A percentile compares a stretch with the other conserved stretches of the same genome.
Conservation (phyloP, 192 early-diverging fungal genomes). For the Linnemannia zychae region DNA sequence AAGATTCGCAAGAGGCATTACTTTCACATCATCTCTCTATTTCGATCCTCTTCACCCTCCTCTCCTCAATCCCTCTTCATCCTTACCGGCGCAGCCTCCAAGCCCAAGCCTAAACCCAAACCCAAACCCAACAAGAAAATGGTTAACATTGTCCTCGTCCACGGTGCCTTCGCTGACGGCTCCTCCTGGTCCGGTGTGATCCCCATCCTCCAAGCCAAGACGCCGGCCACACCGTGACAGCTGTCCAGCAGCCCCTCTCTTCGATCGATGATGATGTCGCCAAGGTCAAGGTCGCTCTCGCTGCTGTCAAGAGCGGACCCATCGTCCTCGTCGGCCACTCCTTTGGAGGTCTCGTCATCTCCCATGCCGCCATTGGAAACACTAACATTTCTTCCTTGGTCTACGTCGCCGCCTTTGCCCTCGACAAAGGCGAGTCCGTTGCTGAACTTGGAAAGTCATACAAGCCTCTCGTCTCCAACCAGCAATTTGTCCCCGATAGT, state of each 20-base stretch:
- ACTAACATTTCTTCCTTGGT: slow-evolving; percentile 4
- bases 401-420: slow-evolving; percentile 10
- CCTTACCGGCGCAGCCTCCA: background rate
- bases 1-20: too few species aligned
- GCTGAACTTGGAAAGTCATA: slow-evolving; percentile 1
- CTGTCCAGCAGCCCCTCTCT: slow-evolving; percentile 11
- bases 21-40: too few species aligned
- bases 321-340: slow-evolving; percentile 23
- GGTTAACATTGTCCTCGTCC: slow-evolving; percentile 15
- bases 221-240: slow-evolving; percentile 6
- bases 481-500: background rate
- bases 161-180: slow-evolving; percentile 9
- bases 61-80: background rate
- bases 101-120: background rate
- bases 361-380: background rate
- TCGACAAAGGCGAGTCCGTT: background rate
- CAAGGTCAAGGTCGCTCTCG: background rate
- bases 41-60: background rate
- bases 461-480: background rate
- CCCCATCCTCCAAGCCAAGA: background rate
- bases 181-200: slow-evolving; percentile 13
- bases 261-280: slow-evolving; percentile 12
- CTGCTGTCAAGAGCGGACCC: background rate
- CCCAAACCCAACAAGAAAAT: background rate
- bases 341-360: slow-evolving; percentile 14